These are phyloP conservation scores for Evernia prunastri DNA, from an alignment of 495 filamentous ascomycete species.

Conservation along the genomic window DNA sequence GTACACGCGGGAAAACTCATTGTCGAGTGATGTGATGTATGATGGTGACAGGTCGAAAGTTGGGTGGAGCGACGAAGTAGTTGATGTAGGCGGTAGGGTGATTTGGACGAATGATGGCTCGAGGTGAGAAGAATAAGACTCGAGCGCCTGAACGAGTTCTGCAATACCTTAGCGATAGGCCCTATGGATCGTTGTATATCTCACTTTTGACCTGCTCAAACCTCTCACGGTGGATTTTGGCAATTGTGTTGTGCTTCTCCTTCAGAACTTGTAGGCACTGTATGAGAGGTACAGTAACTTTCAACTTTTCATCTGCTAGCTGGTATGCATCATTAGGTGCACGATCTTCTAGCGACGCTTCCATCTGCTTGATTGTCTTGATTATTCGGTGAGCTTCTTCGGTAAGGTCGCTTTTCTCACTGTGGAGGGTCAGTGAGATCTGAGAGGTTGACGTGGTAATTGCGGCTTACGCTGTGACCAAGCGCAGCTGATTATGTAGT, in stretches of 20 bases:
- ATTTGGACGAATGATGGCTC: conserved; percentile 79
- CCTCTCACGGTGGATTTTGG: conserved; percentile 75
- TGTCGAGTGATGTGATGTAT: conserved; percentile 82
- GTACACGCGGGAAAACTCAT: conserved; percentile 87
- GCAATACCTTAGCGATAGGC: conserved; percentile 30
- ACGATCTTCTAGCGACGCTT: conserved; percentile 74
- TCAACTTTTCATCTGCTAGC: conserved; percentile 57
- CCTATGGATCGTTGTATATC: conserved; percentile 29
- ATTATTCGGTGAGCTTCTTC: conserved; percentile 84
- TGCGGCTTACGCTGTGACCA: conserved; percentile 57
- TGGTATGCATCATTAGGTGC: conserved; percentile 55
- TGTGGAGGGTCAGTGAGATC: conserved; percentile 30
- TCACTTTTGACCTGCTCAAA: conserved; percentile 92
- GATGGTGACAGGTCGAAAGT: conserved; percentile 81
- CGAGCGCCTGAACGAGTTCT: conserved; percentile 89
- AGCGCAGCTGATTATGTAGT: conserved; percentile 72
- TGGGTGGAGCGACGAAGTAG: conserved; percentile 65
- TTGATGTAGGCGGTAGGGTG: conserved; percentile 69
- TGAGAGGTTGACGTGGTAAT: not conserved
- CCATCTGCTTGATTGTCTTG: conserved; percentile 84
- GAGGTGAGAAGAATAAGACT: conserved; percentile 91
- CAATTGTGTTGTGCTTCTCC: conserved; percentile 75
- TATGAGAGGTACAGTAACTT: conserved; percentile 71
- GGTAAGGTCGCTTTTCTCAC: conserved; percentile 80
- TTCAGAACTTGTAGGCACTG: conserved; percentile 71